These are phyloP conservation scores for Pterula multifida DNA, from an alignment of 1,284 basidiomycete genomes.

Conservation along the genomic window DNA sequence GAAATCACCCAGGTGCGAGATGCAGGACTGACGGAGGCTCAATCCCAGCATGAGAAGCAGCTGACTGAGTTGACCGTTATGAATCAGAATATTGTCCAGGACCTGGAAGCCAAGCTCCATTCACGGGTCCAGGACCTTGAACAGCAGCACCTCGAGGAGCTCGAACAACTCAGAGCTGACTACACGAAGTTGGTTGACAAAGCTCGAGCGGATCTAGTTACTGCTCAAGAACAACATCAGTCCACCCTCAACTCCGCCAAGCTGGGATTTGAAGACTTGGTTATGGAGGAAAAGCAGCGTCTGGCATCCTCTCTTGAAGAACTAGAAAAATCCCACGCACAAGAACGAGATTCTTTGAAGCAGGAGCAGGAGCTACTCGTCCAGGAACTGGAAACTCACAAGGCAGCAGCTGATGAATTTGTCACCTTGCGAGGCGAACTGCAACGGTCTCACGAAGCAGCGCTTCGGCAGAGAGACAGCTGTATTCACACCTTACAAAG, in stretches of 20 bases:
- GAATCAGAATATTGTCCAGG: slow-evolving; percentile 31
- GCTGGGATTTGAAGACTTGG: slow-evolving; percentile 22
- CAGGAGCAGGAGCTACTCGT: slow-evolving; percentile 40
- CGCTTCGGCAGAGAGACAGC: slow-evolving; percentile 35
- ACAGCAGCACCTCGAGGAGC: slow-evolving; percentile 48
- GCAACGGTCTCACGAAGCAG: slow-evolving; percentile 33
- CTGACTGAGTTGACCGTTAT: slow-evolving; percentile 11
- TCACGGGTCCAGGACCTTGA: slow-evolving; percentile 17
- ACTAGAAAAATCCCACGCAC: slow-evolving; percentile 20
- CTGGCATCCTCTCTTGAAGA: slow-evolving; percentile 26
- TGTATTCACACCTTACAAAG: neutral
- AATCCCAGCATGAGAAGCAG: neutral
- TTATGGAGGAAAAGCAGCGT: slow-evolving; percentile 28
- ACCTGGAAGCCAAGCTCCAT: slow-evolving; percentile 28
- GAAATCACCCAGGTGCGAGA: neutral
- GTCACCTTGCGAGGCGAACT: slow-evolving; percentile 30
- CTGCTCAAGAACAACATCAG: slow-evolving; percentile 19
- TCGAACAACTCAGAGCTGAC: slow-evolving; percentile 22
- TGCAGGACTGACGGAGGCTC: neutral
- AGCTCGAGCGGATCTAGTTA: slow-evolving; percentile 16
- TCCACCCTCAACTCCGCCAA: slow-evolving; percentile 27
- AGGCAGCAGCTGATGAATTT: slow-evolving; percentile 46
- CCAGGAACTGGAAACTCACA: slow-evolving; percentile 53
- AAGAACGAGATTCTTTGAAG: slow-evolving; percentile 18
- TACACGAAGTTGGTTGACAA: slow-evolving; percentile 13